A percentile compares a stretch with the other conserved stretches of the same genome.
These are phyloP conservation scores for Escovopsis sp. DNA, from an alignment of 2,329 filamentous ascomycete genomes.

Conservation along the genomic window DNA sequence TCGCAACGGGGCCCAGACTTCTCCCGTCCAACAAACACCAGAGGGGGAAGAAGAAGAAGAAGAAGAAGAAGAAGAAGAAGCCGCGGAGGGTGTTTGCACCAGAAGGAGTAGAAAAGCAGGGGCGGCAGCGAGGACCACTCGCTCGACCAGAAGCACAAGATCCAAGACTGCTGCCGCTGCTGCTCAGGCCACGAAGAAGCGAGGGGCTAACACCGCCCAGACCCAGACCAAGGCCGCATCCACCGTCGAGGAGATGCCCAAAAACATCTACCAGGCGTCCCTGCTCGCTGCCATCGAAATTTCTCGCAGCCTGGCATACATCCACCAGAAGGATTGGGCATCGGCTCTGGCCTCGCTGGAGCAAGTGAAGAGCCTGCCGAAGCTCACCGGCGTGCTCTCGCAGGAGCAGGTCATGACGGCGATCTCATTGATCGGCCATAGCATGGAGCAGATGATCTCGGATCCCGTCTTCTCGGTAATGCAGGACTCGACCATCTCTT, in stretches of 20 bases:
- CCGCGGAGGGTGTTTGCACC: constrained; percentile 4
- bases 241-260: constrained; percentile 10
- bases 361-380: constrained; percentile 30
- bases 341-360: constrained; percentile 42
- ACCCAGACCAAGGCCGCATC: constrained; percentile 11
- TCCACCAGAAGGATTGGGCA: constrained; percentile 39
- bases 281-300: constrained; percentile 21
- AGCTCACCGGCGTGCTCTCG: constrained; percentile 22
- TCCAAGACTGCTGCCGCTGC: constrained; percentile 4
- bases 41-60: background rate
- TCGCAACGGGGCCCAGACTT: constrained; percentile 8
- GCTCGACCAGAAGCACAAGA: constrained; percentile 11
- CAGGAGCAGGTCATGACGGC: constrained; percentile 49
- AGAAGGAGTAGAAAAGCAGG: constrained; percentile 3
- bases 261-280: constrained; percentile 22
- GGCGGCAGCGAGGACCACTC: constrained; percentile 12
- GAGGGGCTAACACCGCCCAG: background rate
- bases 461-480: constrained; percentile 82
- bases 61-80: no score
- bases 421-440: constrained; percentile 52
- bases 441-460: constrained; percentile 55
- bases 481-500: constrained; percentile 83
- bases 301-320: constrained; percentile 27
- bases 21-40: background rate
- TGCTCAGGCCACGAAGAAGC: constrained; percentile 6